Evolutionary conservation across 495 filamentous ascomycete species (phyloP).

Genomic region (Penicillium crystallinum): DNA sequence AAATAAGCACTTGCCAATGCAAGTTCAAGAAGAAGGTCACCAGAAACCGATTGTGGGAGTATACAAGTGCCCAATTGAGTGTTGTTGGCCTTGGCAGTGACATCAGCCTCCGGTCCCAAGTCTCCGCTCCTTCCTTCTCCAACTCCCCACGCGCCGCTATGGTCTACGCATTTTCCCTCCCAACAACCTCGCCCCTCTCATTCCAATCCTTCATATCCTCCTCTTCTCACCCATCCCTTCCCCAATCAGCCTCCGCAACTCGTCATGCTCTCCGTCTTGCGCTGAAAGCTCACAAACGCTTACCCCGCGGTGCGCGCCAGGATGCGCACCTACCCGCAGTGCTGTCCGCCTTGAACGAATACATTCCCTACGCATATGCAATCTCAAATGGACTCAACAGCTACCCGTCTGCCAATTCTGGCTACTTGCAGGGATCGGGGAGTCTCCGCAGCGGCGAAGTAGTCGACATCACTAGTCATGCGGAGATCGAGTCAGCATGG

Average conservation of each 20-base stretch:
- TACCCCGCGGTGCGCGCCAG: constrained; percentile 53
- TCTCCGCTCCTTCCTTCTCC: constrained; percentile 10
- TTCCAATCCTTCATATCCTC: constrained; percentile 68
- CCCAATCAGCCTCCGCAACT: constrained; percentile 66
- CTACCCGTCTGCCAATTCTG: constrained; percentile 15
- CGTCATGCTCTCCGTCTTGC: constrained; percentile 72
- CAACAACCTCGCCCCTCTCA: constrained; percentile 77
- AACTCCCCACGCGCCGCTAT: constrained; percentile 44
- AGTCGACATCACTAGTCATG: constrained; percentile 58
- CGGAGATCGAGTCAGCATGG: constrained; percentile 69
- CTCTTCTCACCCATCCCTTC: constrained; percentile 76
- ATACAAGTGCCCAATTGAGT: background rate
- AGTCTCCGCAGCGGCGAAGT: constrained; percentile 40
- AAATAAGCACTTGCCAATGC: too few relatives aligned
- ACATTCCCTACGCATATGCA: constrained; percentile 73
- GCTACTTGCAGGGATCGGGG: background rate
- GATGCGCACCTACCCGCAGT: constrained; percentile 64
- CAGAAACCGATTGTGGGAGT: too few relatives aligned
- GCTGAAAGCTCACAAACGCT: constrained; percentile 77
- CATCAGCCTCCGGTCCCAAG: constrained; percentile 13
- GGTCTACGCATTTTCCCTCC: constrained; percentile 79
- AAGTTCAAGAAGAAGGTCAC: too few relatives aligned
- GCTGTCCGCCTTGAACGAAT: constrained; percentile 61
- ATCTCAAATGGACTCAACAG: constrained; percentile 64
- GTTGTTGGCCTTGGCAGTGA: constrained; percentile 10